Evolutionary conservation across 169 alveolate species (phyloP).

Genomic region (Babesia divergens): DNA sequence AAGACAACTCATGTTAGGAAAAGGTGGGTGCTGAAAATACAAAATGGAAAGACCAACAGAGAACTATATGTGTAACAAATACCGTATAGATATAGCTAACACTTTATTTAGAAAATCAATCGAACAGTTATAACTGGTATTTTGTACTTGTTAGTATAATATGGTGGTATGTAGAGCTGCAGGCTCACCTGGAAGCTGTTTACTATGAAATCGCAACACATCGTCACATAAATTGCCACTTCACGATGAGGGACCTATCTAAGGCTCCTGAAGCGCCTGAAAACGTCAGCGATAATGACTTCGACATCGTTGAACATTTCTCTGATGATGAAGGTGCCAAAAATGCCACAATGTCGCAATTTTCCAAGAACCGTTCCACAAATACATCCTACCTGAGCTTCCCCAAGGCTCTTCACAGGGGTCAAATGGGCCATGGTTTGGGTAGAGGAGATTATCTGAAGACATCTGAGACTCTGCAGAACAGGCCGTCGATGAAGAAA

Average conservation of each 20-base stretch:
- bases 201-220: no score
- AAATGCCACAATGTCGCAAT: background rate
- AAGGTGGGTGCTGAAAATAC: no score
- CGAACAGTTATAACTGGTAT: no score
- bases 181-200: no score
- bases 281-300: conserved; percentile 34
- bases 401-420: conserved; percentile 52
- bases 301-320: conserved; percentile 63
- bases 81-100: no score
- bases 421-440: background rate
- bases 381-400: conserved; percentile 5
- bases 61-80: no score
- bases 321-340: conserved; percentile 31
- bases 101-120: no score
- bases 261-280: background rate
- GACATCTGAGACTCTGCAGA: background rate
- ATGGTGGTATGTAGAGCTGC: no score
- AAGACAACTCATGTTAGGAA: no score
- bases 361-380: background rate
- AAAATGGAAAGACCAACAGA: no score
- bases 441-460: conserved; percentile 10
- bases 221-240: background rate
- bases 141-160: no score
- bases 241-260: conserved; percentile 8
- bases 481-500: background rate